Evolutionary conservation across 208 protist genomes (phyloP), one percentile per base, ranked within the genome.

Genomic region (Acanthamoeba castellanii): DNA sequence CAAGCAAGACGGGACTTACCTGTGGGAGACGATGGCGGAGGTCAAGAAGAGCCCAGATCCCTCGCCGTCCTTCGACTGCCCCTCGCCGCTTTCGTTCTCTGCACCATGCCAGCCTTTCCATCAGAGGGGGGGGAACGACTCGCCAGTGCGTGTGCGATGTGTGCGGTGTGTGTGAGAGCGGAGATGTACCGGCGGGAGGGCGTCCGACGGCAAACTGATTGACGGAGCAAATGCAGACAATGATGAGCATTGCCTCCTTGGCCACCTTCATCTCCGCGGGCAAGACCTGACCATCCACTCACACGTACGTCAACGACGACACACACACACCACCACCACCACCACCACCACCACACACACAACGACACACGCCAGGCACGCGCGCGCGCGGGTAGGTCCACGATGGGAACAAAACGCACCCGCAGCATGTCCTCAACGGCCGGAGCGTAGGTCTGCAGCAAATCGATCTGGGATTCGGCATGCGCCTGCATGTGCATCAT

Each of bases 151-250:
- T 16, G 52, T 57, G 11, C 52, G 52, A 7, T 16, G 57, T 64
- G 57, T 64, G 9, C 57, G 57, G 14, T 64, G 20, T 64, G 9
- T 64, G 57, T 9, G 57, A 52, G 47, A 11, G 47, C 7, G 47
- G 47, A 11, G 47, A 11, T 4, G 4, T 8, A 70, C n/a, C 64
- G 16, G 42, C 2, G 0, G 37, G 6, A 6, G 22, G 47, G 8
- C 61, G 9, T 1, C 78, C 78, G 3, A 87, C 32, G 4, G 27
- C 42, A 18, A 87, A 87, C 50, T 87, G 78, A 20, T 87, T 87
- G 25, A 87, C 78, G 4, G 78, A 87, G 50, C 78, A 87, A 22
- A 87, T 87, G 78, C 78, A 87, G 47, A 87, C 78, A 47, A 87
- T 87, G 78, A 37, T 61, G 45, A 87, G 78, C 50, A 87, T 61